Evolutionary conservation across 495 filamentous ascomycete genomes (phyloP), one percentile per base, ranked within the genome.

Genomic region (Xylaria bambusicola): DNA sequence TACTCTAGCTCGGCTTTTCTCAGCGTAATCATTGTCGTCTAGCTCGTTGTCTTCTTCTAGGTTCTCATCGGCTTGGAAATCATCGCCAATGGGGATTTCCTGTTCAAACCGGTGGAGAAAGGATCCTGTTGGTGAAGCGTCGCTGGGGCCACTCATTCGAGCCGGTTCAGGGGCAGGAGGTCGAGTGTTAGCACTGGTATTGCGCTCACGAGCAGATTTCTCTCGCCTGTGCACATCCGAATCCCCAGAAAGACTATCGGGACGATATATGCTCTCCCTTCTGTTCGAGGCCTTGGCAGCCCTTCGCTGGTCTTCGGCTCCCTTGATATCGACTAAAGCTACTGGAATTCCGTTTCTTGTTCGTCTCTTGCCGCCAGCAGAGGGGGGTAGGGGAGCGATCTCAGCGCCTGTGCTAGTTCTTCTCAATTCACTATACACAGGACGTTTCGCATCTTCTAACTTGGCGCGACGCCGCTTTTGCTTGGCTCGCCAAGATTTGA

Each of bases 311-410:
- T 62, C 53, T 52, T 62, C 59, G 8, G 68, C 65, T 9, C 47
- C 61, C 7, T 64, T 58, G 15, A 27, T 18, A n/a, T 66, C 53
- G 3, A 46, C 46, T 49, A 68, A 38, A 3, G 68, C 68, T 15
- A 70, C 56, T 17, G 68, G 68, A 20, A 70, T 68, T 1, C 68
- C 68, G 15, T 66, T 24, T 58, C 42, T 64, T 2, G 68, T 66
- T 46, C 61, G 58, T 45, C 68, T 62, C 52, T 15, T 31, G 20
- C 29, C 38, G 7, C 23, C 27, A 1, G 48, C 24, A 23, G 23
- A 29, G 2, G 7, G 13, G 18, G 66, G 59, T 7, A 69, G 38
- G 18, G 15, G 48, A 23, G 35, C 40, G 7, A 69, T 52, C 38
- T 29, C 50, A 27, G 42, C 35, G 17, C 61, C 56, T 17, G 38